phyloP scores from a whole-genome alignment of 345 rosid species.

The Mallotus nudiflorus region DNA sequence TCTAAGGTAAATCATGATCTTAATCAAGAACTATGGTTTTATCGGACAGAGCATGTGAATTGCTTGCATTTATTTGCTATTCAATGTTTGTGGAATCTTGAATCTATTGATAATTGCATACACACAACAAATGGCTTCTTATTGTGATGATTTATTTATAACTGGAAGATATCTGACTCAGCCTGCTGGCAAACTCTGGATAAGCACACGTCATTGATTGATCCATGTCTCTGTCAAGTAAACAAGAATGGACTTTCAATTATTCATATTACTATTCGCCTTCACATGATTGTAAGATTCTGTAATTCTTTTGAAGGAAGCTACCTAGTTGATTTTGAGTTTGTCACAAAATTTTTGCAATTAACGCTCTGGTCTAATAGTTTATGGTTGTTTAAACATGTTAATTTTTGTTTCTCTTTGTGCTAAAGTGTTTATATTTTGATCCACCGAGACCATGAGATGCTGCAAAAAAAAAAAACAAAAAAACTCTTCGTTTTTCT shows the following conservation, averaged over 20 bases:
- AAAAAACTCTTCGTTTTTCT: too few species aligned
- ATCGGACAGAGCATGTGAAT: not conserved
- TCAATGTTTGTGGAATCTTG: not conserved
- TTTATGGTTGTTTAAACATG: not conserved
- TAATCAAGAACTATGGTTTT: not conserved
- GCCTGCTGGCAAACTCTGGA: slow-evolving; percentile 11
- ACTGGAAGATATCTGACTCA: slow-evolving; percentile 4
- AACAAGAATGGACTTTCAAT: not conserved
- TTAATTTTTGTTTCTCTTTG: not conserved
- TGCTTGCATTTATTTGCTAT: slow-evolving; percentile 6
- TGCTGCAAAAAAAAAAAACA: too few species aligned
- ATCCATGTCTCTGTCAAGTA: not conserved
- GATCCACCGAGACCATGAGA: too few species aligned
- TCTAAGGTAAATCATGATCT: not conserved
- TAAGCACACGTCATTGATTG: slow-evolving; percentile 17
- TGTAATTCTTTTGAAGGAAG: slow-evolving; percentile 1
- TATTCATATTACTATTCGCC: not conserved
- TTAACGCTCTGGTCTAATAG: not conserved
- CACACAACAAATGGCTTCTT: not conserved
- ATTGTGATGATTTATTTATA: not conserved
- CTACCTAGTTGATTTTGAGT: not conserved
- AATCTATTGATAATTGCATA: not conserved
- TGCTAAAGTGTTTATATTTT: too few species aligned
- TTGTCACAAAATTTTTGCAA: not conserved
- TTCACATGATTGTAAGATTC: not conserved